Base-by-base conservation (phyloP, 768 basidiomycete species). In the Postia placenta region DNA sequence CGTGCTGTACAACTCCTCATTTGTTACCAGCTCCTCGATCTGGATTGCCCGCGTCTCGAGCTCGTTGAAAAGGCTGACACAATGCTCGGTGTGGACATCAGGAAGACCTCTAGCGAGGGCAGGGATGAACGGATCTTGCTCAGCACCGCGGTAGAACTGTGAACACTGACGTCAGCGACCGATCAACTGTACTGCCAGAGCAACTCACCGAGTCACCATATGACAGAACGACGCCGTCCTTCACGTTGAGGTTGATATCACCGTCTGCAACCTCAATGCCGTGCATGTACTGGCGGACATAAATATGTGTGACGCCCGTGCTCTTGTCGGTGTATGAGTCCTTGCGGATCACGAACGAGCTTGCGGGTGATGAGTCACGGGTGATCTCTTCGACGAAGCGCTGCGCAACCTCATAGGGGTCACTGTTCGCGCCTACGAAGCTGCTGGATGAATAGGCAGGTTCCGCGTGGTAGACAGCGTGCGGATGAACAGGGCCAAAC, bases 221-320 rank as follows among this genome's bases (percentile, higher is more conserved):
- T 1, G 91, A 93, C 41, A 97, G 61, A 17, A 98, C 78, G 57
- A 76, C 69, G 38, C 91, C 92, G 47, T 87, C 78, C 67, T 84
- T 84, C 66, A 97, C 73, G 71, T 97, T 96, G 62, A 99, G 69
- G 65, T 97, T 97, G 72, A 96, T 80, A 67, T 96, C 87, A 24
- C 88, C 90, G 59, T 96, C 91, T 11, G 78, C 76, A 14, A 99
- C 91, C 61, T 95, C 90, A 39, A 95, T 70, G 12, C 91, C 92
- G 49, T 87, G 83, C 59, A 93, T 69, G 50, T 87, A 54, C 69
- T 99, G 94, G 56, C 85, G 79, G 53, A 86, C 82, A 63, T 94
- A 95, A 57, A 92, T 74, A 67, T 97, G 92, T 24, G 90, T 85
- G 44, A 96, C 75, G n/a, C 87, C 87, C 2, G 89, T 92, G 52